Conservation (phyloP, 257 asterid genomes). For the Nicotiana attenuata region DNA sequence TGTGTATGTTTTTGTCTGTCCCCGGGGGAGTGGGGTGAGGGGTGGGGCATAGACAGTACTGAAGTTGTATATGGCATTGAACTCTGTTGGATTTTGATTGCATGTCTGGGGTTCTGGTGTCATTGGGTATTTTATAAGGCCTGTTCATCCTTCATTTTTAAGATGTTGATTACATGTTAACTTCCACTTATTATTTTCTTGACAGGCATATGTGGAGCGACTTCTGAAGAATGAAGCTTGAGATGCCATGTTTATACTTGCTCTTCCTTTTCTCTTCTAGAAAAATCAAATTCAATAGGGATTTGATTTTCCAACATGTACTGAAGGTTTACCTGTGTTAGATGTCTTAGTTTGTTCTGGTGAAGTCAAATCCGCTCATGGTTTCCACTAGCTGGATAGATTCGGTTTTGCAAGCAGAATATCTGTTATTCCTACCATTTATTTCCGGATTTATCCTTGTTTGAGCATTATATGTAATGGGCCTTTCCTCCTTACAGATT, state of each 20-base stretch:
- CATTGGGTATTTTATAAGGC: not conserved
- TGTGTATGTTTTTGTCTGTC: not conserved
- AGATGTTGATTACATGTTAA: slow-evolving; percentile 14
- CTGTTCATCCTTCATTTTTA: not conserved
- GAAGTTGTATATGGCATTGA: not conserved
- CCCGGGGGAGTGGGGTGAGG: not conserved
- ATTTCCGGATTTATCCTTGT: not conserved
- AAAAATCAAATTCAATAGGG: not conserved
- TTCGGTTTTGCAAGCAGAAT: not conserved
- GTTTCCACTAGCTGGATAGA: not conserved
- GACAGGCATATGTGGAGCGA: slow-evolving; percentile 80
- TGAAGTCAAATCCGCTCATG: not conserved
- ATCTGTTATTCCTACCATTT: not conserved
- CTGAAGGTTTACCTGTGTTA: not conserved
- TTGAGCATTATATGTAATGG: not conserved
- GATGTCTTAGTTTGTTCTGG: not conserved
- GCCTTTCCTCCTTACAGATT: not conserved
- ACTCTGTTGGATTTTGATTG: not conserved
- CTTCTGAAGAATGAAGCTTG: slow-evolving; percentile 48
- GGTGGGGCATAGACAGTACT: not conserved
- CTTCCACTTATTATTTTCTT: slow-evolving; percentile 12
- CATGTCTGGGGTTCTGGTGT: not conserved
- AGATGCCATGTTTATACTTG: slow-evolving; percentile 10
- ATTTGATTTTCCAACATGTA: slow-evolving; percentile 7
- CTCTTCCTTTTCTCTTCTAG: not conserved